Evolutionary conservation across 345 rosid genomes (phyloP).

Genomic region (Dimocarpus longan): DNA sequence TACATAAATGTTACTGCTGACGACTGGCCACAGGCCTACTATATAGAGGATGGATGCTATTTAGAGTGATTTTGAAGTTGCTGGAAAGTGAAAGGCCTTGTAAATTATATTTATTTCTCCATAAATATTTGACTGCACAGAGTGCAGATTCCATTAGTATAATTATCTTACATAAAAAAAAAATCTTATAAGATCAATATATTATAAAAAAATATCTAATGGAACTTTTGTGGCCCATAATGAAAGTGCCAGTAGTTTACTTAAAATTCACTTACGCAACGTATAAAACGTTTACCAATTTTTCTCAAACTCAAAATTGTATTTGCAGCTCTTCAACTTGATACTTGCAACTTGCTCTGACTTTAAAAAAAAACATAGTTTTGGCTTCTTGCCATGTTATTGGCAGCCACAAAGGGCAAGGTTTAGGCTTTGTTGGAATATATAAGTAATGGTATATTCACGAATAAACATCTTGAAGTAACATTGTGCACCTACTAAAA

Average conservation of each 20-base stretch:
- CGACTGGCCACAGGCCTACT: neutral
- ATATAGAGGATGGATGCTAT: neutral
- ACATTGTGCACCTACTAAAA: neutral
- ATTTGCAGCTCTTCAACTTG: slow-evolving; percentile 7
- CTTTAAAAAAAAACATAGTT: neutral
- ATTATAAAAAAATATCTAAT: neutral
- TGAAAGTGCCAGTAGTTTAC: neutral
- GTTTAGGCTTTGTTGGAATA: neutral
- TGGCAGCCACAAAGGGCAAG: slow-evolving; percentile 15
- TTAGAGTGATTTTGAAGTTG: neutral
- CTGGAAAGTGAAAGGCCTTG: neutral
- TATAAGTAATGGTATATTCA: slow-evolving; percentile 14
- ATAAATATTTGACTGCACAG: neutral
- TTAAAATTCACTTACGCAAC: too few species aligned
- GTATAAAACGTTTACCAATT: too few species aligned
- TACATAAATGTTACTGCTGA: neutral
- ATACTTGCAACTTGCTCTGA: slow-evolving; percentile 1
- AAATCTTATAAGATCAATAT: neutral
- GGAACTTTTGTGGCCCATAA: neutral
- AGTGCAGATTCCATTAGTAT: slow-evolving; percentile 7
- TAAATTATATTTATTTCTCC: neutral
- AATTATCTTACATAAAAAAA: neutral
- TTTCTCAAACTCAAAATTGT: slow-evolving; percentile 4
- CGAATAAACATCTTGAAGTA: neutral
- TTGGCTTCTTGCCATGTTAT: slow-evolving; percentile 3